Percentiles rank a stretch among this genome's conserved stretches.
These are phyloP conservation scores for Neophaeococcomyces mojaviensis DNA, from an alignment of 2,329 filamentous ascomycete species.

Conservation along the genomic window DNA sequence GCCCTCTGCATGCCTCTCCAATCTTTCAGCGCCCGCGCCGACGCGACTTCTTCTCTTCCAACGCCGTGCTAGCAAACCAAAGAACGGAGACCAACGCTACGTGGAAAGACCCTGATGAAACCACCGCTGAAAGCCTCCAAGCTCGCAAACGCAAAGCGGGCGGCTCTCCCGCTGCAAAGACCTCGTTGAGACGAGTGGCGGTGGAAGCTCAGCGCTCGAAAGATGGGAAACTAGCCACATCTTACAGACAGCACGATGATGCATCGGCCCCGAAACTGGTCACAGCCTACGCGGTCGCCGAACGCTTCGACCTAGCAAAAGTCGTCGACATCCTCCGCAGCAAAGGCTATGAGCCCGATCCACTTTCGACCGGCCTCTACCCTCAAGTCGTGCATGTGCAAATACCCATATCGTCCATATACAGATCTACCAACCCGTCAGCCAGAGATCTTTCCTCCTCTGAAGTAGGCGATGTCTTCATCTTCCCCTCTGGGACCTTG, in stretches of 20 bases:
- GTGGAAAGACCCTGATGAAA: constrained; percentile 3
- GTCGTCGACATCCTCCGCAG: constrained; percentile 51
- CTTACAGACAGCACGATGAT: constrained; percentile 29
- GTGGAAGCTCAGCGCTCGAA: constrained; percentile 68
- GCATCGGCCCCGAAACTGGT: constrained; percentile 38
- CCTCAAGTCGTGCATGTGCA: constrained; percentile 59
- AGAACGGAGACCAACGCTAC: constrained; percentile 4
- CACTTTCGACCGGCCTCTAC: constrained; percentile 53
- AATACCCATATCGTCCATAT: constrained; percentile 40
- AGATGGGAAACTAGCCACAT: constrained; percentile 38
- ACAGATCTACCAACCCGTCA: constrained; percentile 35
- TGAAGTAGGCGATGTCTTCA: constrained; percentile 74
- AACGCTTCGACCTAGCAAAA: constrained; percentile 54
- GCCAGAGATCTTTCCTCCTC: constrained; percentile 33
- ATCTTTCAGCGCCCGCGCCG: constrained; percentile 39
- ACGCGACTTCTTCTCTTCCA: constrained; percentile 61
- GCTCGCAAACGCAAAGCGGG: constrained; percentile 42
- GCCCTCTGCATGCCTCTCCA: constrained; percentile 29
- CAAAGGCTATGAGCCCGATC: constrained; percentile 57
- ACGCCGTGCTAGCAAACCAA: constrained; percentile 35
- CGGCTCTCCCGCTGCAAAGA: constrained; percentile 53
- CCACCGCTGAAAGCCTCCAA: constrained; percentile 15
- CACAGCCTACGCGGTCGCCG: constrained; percentile 61
- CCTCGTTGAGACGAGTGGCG: constrained; percentile 74
- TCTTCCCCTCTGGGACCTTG: constrained; percentile 89